A percentile compares a stretch with the other conserved stretches of the same genome.
Conservation (phyloP, 768 basidiomycete genomes). For the Imleria badia region DNA sequence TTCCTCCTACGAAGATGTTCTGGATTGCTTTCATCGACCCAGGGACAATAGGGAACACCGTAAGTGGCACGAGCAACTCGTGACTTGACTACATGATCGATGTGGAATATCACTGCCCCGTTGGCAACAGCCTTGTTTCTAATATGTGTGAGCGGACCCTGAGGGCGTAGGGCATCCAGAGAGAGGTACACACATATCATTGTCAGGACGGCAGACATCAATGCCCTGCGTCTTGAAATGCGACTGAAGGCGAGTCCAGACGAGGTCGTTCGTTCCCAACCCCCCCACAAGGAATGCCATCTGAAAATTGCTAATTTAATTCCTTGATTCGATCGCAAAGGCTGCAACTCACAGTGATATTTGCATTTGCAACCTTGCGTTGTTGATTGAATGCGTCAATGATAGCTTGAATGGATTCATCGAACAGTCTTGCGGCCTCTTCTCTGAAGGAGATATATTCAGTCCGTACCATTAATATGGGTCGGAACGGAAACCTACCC, state of each 20-base stretch:
- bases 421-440: conserved; percentile 8
- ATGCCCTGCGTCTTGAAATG: conserved; percentile 2
- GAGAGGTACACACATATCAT: conserved; percentile 3
- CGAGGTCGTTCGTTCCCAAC: conserved; percentile 1
- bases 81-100: not conserved
- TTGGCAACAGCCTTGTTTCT: conserved; percentile 14
- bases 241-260: conserved; percentile 5
- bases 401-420: conserved; percentile 10
- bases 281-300: conserved; percentile 15
- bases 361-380: not conserved
- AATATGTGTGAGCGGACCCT: not conserved
- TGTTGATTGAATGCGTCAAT: conserved; percentile 13
- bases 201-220: conserved; percentile 3
- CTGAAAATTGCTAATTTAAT: not conserved
- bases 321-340: not conserved
- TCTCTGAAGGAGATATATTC: not conserved
- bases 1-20: conserved; percentile 1
- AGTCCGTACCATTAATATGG: not conserved
- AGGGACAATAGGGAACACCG: not conserved
- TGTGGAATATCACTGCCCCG: conserved; percentile 4
- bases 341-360: conserved; percentile 1
- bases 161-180: rapidly evolving
- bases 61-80: conserved; percentile 8
- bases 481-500: not conserved
- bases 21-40: not conserved